Evolutionary conservation across 2,329 filamentous ascomycete species (phyloP).

Genomic region (Verticillium dahliae): DNA sequence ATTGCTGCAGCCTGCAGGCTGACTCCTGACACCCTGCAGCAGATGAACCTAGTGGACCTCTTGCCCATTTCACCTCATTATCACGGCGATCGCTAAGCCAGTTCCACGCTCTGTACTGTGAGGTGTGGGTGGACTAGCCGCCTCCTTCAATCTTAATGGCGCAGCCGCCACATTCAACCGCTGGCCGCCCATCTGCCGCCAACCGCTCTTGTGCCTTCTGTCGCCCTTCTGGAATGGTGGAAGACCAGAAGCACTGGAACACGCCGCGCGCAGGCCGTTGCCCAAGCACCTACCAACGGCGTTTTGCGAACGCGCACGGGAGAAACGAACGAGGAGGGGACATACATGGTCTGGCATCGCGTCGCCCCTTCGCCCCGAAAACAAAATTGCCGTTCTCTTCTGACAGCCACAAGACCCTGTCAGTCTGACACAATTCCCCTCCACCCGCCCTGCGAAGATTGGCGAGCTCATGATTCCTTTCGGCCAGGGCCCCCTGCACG

Average conservation of each 20-base stretch:
- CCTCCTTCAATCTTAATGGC: background rate
- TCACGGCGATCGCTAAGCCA: background rate
- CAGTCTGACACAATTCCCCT: background rate
- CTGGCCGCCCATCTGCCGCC: background rate
- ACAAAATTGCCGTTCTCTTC: background rate
- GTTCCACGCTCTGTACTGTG: background rate
- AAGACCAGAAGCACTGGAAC: background rate
- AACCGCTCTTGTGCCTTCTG: background rate
- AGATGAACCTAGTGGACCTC: background rate
- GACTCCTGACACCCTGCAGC: background rate
- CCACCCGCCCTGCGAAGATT: background rate
- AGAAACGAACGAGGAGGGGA: background rate
- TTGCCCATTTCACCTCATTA: background rate
- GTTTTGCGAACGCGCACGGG: background rate
- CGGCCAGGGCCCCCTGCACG: background rate
- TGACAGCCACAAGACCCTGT: background rate
- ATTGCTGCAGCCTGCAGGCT: background rate
- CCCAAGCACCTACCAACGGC: background rate
- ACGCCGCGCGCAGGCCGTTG: background rate
- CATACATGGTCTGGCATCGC: background rate
- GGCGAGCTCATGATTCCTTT: constrained; percentile 1
- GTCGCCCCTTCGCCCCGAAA: background rate
- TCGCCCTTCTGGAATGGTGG: background rate
- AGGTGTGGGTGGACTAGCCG: background rate
- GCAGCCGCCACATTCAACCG: background rate